Percentiles rank a stretch among this genome's conserved stretches.
phyloP scores from a whole-genome alignment of 768 basidiomycete species.

The Kondoa malvinella region DNA sequence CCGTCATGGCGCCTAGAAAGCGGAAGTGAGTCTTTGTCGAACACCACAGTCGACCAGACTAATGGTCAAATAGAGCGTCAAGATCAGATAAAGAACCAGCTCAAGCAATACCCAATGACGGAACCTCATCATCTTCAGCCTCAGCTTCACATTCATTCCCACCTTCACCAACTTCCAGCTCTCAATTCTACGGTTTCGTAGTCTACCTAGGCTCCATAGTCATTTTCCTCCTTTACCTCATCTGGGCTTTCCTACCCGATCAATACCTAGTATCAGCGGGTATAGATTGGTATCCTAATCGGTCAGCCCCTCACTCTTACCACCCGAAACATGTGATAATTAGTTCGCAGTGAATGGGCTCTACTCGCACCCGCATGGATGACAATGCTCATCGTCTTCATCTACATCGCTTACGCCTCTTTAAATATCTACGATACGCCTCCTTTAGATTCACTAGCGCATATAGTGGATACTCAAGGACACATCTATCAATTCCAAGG shows the following conservation, averaged over 20 bases:
- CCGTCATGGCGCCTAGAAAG: too few relatives aligned
- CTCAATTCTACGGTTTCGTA: conserved; percentile 78
- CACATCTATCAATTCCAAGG: conserved; percentile 20
- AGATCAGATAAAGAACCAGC: too few relatives aligned
- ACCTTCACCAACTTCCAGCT: not conserved
- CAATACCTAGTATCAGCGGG: conserved; percentile 49
- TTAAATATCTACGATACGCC: conserved; percentile 59
- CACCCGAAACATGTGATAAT: not conserved
- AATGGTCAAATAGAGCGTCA: too few relatives aligned
- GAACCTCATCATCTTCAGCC: not conserved
- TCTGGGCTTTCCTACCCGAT: conserved; percentile 70
- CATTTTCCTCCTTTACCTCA: conserved; percentile 49
- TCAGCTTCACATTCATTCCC: not conserved
- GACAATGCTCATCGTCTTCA: conserved; percentile 50
- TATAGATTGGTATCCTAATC: conserved; percentile 70
- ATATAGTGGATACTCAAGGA: conserved; percentile 13
- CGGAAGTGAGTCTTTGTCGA: too few relatives aligned
- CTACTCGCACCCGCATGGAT: conserved; percentile 63
- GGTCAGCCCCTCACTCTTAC: conserved; percentile 37
- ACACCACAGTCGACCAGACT: too few relatives aligned
- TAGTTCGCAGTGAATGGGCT: conserved; percentile 82
- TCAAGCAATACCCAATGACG: too few relatives aligned
- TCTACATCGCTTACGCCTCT: conserved; percentile 60
- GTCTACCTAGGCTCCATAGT: conserved; percentile 63
- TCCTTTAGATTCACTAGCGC: conserved; percentile 36